A percentile compares a stretch with the other conserved stretches of the same genome.
Evolutionary conservation across 2,329 filamentous ascomycete species (phyloP).

Genomic region (Pyricularia sp.): DNA sequence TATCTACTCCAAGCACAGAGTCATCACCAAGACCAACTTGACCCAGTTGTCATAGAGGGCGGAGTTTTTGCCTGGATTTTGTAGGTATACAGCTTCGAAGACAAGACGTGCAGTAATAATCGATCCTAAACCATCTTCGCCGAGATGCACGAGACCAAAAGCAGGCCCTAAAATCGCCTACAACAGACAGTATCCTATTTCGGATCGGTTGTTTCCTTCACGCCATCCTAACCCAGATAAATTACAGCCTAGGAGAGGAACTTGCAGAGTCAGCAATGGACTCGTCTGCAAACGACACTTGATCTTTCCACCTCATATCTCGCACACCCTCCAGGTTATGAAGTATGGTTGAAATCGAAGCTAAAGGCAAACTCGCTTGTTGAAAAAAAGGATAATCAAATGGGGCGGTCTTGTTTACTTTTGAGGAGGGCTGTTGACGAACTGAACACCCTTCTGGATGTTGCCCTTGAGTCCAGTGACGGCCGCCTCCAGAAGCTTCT

Average conservation of each 20-base stretch:
- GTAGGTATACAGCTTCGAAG: background rate
- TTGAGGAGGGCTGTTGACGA: conserved; percentile 78
- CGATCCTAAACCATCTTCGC: background rate
- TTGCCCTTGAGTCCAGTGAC: conserved; percentile 79
- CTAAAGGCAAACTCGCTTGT: background rate
- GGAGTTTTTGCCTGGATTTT: background rate
- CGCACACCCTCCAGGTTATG: background rate
- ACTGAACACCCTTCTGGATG: conserved; percentile 88
- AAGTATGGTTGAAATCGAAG: background rate
- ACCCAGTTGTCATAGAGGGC: background rate
- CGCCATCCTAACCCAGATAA: background rate
- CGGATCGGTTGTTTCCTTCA: background rate
- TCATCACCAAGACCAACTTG: background rate
- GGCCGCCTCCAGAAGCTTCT: conserved; percentile 70
- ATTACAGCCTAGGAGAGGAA: background rate
- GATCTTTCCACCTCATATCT: background rate
- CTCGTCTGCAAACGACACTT: background rate
- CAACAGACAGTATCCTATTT: background rate
- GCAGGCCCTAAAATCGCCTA: background rate
- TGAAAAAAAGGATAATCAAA: background rate
- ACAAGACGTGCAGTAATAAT: background rate
- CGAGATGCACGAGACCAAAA: background rate
- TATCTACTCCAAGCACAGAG: background rate
- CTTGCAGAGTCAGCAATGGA: background rate
- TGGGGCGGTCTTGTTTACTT: conserved; percentile 49